Percentiles rank a stretch among this genome's conserved stretches.
Evolutionary conservation across 176 grass and related monocot species (phyloP).

Genomic region (Aegilops tauschii): DNA sequence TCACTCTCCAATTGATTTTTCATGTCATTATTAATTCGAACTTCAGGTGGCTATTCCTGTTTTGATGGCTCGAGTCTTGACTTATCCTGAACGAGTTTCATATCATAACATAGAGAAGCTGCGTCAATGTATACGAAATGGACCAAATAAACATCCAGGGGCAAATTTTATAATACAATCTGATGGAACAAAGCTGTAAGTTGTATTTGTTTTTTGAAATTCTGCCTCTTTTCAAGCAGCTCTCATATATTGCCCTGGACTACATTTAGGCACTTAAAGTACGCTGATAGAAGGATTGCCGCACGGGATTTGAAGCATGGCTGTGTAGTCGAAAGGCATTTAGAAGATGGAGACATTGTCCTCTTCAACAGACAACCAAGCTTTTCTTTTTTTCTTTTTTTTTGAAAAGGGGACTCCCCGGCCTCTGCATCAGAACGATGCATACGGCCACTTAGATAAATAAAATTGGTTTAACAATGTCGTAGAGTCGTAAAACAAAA

Average conservation of each 20-base stretch:
- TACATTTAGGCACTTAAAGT: constrained; percentile 69
- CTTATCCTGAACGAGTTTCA: constrained; percentile 88
- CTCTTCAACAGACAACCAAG: constrained; percentile 98
- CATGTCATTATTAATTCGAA: constrained; percentile 17
- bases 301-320: constrained; percentile 84
- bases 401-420: too few species aligned
- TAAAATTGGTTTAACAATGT: too few species aligned
- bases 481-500: too few species aligned
- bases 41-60: constrained; percentile 88
- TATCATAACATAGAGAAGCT: constrained; percentile 86
- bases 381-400: neutral
- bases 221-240: constrained; percentile 22
- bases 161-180: constrained; percentile 71
- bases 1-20: constrained; percentile 16
- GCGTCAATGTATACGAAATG: constrained; percentile 75
- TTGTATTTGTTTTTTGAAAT: constrained; percentile 22
- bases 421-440: too few species aligned
- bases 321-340: constrained; percentile 82
- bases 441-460: too few species aligned
- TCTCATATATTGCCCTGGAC: neutral
- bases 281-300: constrained; percentile 54
- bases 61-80: constrained; percentile 85
- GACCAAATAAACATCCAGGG: constrained; percentile 83
- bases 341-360: constrained; percentile 92
- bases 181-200: constrained; percentile 73